Conservation (phyloP, 2,329 filamentous ascomycete species). For the Waltergamsia citrina region DNA sequence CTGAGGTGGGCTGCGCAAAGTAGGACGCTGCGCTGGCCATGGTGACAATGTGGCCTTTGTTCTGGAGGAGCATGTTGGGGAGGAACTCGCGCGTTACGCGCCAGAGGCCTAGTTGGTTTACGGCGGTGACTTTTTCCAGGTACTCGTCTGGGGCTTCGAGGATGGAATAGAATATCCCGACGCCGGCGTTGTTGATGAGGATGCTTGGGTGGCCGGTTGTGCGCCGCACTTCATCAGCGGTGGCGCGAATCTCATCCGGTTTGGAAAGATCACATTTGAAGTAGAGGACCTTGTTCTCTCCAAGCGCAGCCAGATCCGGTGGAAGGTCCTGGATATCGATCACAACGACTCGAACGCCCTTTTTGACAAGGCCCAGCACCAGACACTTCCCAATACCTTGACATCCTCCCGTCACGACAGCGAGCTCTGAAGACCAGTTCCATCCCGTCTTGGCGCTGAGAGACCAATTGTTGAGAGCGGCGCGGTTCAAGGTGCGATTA, state of each 20-base stretch:
- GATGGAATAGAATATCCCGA: conserved; percentile 45
- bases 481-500: conserved; percentile 8
- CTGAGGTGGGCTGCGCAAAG: conserved; percentile 45
- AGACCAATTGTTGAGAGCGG: conserved; percentile 8
- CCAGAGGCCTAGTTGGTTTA: conserved; percentile 58
- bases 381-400: conserved; percentile 59
- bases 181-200: conserved; percentile 60
- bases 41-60: conserved; percentile 63
- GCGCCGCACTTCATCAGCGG: conserved; percentile 37
- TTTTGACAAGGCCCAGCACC: conserved; percentile 47
- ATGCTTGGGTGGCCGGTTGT: conserved; percentile 52
- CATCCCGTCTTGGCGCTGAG: conserved; percentile 6
- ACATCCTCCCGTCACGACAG: conserved; percentile 63
- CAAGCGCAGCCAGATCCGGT: conserved; percentile 7
- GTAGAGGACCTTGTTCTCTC: conserved; percentile 49
- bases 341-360: conserved; percentile 55
- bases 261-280: conserved; percentile 59
- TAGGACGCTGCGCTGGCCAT: conserved; percentile 55
- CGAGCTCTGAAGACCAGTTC: conserved; percentile 25
- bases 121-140: conserved; percentile 52
- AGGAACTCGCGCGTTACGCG: conserved; percentile 53
- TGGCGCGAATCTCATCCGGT: conserved; percentile 33
- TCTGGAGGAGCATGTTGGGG: conserved; percentile 46
- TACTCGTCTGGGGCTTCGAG: conserved; percentile 42
- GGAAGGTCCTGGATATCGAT: conserved; percentile 41